Base-by-base conservation (phyloP, 495 filamentous ascomycete genomes). In the Daldinia concentrica region DNA sequence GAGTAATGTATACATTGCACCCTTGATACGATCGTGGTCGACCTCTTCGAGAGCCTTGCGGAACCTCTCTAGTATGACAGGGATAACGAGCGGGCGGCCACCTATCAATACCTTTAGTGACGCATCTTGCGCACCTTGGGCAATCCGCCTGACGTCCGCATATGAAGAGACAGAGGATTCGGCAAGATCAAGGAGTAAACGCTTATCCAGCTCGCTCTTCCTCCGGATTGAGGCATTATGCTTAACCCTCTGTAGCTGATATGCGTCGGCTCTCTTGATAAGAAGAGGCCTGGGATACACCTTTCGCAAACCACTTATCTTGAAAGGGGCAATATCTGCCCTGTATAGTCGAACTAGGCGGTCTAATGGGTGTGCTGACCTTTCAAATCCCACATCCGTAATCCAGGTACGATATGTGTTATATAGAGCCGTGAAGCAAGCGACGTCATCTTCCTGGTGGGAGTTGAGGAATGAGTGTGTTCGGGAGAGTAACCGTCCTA, bases 381-480 rank as follows among this genome's bases (percentile, higher is more conserved):
- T 85, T 76, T 99, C 95, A 64, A 97, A 96, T 19, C 96, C 96
- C 51, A 98, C 93, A 72, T 99, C 95, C 7, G 96, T 91, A 74
- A 99, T 97, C 93, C 93, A 99, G n/a, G 91, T 93, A 15, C 91
- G 84, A 79, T 97, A 99, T 1, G 95, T 91, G 26, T 89, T 92
- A 78, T 98, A 99, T 11, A 99, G 78, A 26, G 94, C 88, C 34
- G 91, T 96, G 79, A 98, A 99, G 80, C 93, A 97, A 2, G 92
- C 87, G 11, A 99, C 95, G 75, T 98, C 95, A 77, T 99, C 95
- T 77, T 98, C 91, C 77, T 97, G 94, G 58, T 94, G 91, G 50
- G 88, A 83, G 11, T 85, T 90, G 61, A 99, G 79, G 83, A 97
- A 98, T 7, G 85, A 80, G 76, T 99, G 95, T 1, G 95, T 93